Evolutionary conservation across 176 grass and related monocot species (phyloP), one percentile per base, ranked within the genome.

Genomic region (Phoenix roebelenii): DNA sequence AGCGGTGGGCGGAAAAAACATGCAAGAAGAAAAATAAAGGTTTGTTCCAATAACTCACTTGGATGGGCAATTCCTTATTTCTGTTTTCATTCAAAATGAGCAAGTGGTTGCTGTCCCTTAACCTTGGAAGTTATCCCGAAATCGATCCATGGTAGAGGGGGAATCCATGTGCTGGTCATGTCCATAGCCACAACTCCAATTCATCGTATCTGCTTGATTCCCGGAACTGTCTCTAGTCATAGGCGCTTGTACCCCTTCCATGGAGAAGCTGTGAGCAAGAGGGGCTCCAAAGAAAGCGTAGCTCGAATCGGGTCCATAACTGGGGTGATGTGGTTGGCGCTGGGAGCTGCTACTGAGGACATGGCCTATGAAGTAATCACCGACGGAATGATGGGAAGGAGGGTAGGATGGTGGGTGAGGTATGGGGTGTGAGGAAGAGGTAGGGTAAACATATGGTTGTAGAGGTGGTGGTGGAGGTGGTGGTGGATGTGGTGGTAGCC

Each of bases 301-400:
- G 69, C 54, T 72, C 10, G 78, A 65, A 25, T 50, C 23, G 20
- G 57, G 50, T 6, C 72, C 25, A 58, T 66, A 77, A 30, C 52
- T 68, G 25, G 73, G 55, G 59, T 70, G 63, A 61, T 44, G 25
- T 5, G 18, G 16, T 53, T 71, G 65, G 12, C 55, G 52, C 51
- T 76, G 67, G 12, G 73, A 61, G 4, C 69, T 49, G 30, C 70
- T 60, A 5, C 85, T 23, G 63, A 89, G 63, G 7, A 81, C 88
- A 60, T 93, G 94, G 18, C 94, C 94, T 66, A 93, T 74, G 50
- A 93, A 86, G 50, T 82, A 93, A 60, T 85, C 84, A 22, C 76
- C 66, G 3, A 80, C 65, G 0, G 81, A 23, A 15, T 78, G 63
- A 54, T 82, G 65, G 48, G 73, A 49, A 30, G 66, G 69, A 3